phyloP scores from a whole-genome alignment of 148 eudicot genomes.

The Fagopyrum tataricum region DNA sequence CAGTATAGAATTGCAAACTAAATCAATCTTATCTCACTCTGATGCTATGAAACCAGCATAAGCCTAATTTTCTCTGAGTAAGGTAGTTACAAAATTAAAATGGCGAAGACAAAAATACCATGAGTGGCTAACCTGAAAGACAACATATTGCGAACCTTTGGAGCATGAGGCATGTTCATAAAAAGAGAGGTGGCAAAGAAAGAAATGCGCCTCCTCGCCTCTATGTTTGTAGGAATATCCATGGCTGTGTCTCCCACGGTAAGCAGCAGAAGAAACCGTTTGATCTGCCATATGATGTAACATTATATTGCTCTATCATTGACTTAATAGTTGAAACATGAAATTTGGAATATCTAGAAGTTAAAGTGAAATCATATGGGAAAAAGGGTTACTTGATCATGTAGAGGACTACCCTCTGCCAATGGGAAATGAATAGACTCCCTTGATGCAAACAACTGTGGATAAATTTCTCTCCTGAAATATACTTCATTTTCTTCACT shows the following conservation, averaged over 20 bases:
- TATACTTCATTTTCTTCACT: slow-evolving; percentile 24
- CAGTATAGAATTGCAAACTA: neutral
- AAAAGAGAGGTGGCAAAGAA: slow-evolving; percentile 92
- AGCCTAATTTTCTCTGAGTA: neutral
- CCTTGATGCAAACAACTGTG: slow-evolving; percentile 73
- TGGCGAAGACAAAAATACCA: neutral
- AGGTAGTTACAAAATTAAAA: neutral
- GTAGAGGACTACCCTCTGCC: slow-evolving; percentile 46
- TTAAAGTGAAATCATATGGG: neutral
- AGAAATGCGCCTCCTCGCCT: slow-evolving; percentile 83
- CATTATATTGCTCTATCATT: neutral
- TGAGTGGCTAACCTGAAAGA: slow-evolving; percentile 73
- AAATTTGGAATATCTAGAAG: neutral
- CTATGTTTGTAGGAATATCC: slow-evolving; percentile 84
- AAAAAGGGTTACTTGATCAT: slow-evolving; percentile 46
- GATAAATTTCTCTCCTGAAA: slow-evolving; percentile 38
- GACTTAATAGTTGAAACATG: neutral
- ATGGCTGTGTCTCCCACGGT: slow-evolving; percentile 80
- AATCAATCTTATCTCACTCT: too few relatives aligned
- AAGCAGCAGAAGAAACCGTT: slow-evolving; percentile 76
- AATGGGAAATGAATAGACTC: slow-evolving; percentile 73
- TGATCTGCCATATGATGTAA: slow-evolving; percentile 44
- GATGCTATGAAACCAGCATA: neutral
- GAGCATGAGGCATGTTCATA: slow-evolving; percentile 93
- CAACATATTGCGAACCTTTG: slow-evolving; percentile 89